Conservation (phyloP, 2,329 filamentous ascomycete genomes). For the Alternaria sp. region DNA sequence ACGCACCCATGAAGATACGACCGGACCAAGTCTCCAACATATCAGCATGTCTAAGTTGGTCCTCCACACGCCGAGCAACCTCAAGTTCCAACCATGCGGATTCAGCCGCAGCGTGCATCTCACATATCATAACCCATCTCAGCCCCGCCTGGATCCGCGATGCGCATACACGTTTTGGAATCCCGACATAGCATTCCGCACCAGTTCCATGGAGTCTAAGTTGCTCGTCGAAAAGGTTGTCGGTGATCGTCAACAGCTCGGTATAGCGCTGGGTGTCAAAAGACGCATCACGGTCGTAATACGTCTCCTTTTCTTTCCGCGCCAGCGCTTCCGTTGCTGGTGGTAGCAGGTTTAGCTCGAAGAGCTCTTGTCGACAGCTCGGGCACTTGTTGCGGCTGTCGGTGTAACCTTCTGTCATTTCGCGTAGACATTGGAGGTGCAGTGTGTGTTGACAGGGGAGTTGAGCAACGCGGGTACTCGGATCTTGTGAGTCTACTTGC, state of each 20-base stretch:
- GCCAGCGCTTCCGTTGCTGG: background rate
- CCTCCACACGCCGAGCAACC: background rate
- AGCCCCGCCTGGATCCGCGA: background rate
- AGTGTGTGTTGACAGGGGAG: background rate
- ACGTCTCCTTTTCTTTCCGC: background rate
- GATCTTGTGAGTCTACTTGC: background rate
- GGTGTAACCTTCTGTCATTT: background rate
- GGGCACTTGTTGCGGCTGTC: background rate
- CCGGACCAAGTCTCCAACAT: background rate
- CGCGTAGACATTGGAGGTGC: background rate
- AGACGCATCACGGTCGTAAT: background rate
- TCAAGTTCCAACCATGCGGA: background rate
- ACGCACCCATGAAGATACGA: background rate
- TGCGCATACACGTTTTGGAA: background rate
- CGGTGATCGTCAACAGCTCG: background rate
- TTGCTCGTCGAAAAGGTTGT: background rate
- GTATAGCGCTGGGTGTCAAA: background rate
- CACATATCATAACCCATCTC: background rate
- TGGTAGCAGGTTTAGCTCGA: background rate
- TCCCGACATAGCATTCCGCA: background rate
- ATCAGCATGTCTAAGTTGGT: background rate
- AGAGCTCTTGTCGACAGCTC: background rate
- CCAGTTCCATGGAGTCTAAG: background rate
- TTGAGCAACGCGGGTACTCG: background rate
- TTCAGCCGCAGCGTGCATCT: background rate